Base-by-base conservation (phyloP, 805 yeast species). In the Jamesozyma piceae region DNA sequence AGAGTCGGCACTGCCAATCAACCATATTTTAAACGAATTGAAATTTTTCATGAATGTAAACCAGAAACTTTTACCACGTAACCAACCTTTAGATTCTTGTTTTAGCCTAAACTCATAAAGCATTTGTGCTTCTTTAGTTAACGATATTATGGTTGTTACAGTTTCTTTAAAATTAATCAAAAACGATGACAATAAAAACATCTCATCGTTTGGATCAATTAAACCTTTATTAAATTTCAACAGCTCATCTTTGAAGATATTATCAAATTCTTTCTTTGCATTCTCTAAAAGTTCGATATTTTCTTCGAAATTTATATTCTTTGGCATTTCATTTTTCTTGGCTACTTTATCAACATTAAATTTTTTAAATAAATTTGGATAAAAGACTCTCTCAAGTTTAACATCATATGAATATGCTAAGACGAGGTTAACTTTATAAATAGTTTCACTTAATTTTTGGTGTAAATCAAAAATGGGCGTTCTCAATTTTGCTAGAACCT, bases 141-240 rank as follows among this genome's bases (percentile, higher is more conserved):
- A 46, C 9, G 51, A 48, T 5, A 64, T 51, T 3, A 65, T 53
- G 1, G 60, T 45, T 34, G 61, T 56, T 0, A 70, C 57, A 20
- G 62, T 55, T 45, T 70, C 70, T 47, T 72, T 66, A 36, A 71
- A 58, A 49, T 74, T 74, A 58, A 73, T 63, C 20, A 74, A 43
- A 50, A 73, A 74, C 0, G 77, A 71, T 1, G 78, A 71, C 3
- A 74, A 43, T 14, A 74, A 49, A 46, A 74, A 74, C 60, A 71
- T 65, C 48, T 73, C 75, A 44, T 73, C 77, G 40, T 70, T 64
- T 10, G 77, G 76, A 30, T 67, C 54, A 5, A 71, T 49, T 22
- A 62, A 51, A 34, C 62, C 62, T 20, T 46, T 50, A 13, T 59
- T 54, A 2, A 26, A 36, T 3, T 34, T 32, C 4, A 40, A 9